Evolutionary conservation across 345 rosid genomes (phyloP), one percentile per base, ranked within the genome.

Genomic region (Eutrema heterophyllum): DNA sequence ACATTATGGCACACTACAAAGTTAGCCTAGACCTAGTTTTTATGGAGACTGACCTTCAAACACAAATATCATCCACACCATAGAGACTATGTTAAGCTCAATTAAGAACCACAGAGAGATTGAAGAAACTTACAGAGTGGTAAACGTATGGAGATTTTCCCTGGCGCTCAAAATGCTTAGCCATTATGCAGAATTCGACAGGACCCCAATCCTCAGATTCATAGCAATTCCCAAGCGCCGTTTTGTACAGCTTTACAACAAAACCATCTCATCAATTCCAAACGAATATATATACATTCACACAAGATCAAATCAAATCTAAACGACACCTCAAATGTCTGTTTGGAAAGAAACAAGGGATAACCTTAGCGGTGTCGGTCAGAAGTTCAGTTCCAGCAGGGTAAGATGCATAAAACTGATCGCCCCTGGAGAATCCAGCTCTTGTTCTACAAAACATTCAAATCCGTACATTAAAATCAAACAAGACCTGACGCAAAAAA

Each of bases 321-420:
- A 30, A 45, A 24, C 27, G 13, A 72, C 60, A 18, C 57, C 6
- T 18, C 33, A 48, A 29, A 64, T 27, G 18, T 64, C 59, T 43
- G 2, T 13, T 29, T 7, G 3, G 18, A 54, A 59, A 21, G n/a
- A 54, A 59, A 58, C 36, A 9, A 35, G 75, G 48, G 57, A 8
- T 29, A 38, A 89, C 93, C 89, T 92, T 92, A 6, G 86, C 71
- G 16, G 96, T 78, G 78, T 95, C 97, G 0, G 93, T 84, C 44
- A 92, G 73, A 76, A 95, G 88, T 77, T 92, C 99, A 4, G 97
- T 95, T 41, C 99, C 99, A 45, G 93, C 89, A 3, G 97, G 99
- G 66, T 89, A 95, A 15, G 99, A 82, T 26, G 89, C 99, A 81
- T 83, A 94, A 67, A 86, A 92, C 83, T 94, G 99, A 69, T 92